Percentiles rank a stretch among this genome's conserved stretches.
Evolutionary conservation across 2,329 filamentous ascomycete species (phyloP).

Genomic region (Exophiala sp.): DNA sequence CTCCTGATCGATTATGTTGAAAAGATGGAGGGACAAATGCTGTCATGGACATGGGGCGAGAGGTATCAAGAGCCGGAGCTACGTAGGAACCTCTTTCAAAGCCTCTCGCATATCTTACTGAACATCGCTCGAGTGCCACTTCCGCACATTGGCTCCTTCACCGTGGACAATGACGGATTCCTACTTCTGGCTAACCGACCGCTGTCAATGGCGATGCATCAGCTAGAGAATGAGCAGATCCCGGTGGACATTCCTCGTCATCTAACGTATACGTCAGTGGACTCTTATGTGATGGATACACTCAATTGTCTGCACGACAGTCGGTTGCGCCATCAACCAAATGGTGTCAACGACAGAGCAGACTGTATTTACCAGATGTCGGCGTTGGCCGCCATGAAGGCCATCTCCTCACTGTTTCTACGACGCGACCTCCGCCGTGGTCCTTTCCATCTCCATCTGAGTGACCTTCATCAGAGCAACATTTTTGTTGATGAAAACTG

Average conservation of each 20-base stretch:
- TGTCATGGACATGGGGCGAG: slow-evolving; percentile 20
- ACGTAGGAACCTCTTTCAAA: slow-evolving; percentile 27
- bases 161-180: slow-evolving; percentile 28
- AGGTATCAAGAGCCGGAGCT: slow-evolving; percentile 9
- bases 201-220: slow-evolving; percentile 27
- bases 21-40: slow-evolving; percentile 20
- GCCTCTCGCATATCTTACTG: slow-evolving; percentile 29
- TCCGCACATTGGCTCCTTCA: slow-evolving; percentile 29
- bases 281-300: slow-evolving; percentile 30
- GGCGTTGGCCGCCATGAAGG: slow-evolving; percentile 32
- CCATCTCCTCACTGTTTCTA: slow-evolving; percentile 30
- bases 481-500: slow-evolving; percentile 32
- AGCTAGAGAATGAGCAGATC: slow-evolving; percentile 31
- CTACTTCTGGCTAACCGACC: slow-evolving; percentile 29
- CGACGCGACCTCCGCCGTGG: slow-evolving; percentile 33
- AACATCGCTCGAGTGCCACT: slow-evolving; percentile 24
- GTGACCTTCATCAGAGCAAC: slow-evolving; percentile 39
- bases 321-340: slow-evolving; percentile 30
- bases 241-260: slow-evolving; percentile 28
- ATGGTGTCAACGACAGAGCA: slow-evolving; percentile 20
- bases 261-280: slow-evolving; percentile 28
- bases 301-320: slow-evolving; percentile 29
- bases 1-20: slow-evolving; percentile 25
- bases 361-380: slow-evolving; percentile 23
- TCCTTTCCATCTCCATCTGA: slow-evolving; percentile 36